Percentiles rank a stretch among this genome's conserved stretches.
Conservation (phyloP, 2,329 filamentous ascomycete species). For the Ophiostoma perfectum region DNA sequence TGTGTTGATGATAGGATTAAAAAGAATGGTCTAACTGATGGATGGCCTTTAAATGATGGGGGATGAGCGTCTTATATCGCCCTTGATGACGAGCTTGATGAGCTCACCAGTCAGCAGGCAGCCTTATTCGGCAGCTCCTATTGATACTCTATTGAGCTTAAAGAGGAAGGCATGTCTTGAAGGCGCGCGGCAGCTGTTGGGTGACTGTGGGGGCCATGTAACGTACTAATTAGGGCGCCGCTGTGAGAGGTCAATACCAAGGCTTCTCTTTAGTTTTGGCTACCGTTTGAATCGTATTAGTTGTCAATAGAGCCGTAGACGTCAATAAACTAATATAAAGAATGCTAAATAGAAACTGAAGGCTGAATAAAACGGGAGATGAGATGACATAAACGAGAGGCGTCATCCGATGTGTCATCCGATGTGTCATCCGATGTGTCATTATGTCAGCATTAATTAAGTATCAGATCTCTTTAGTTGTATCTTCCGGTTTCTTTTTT, state of each 20-base stretch:
- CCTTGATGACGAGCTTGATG: slow-evolving; percentile 8
- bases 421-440: not conserved
- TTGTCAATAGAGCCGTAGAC: not conserved
- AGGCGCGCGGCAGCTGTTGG: not conserved
- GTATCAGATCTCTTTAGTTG: not conserved
- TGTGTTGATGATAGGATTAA: not conserved
- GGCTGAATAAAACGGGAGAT: slow-evolving; percentile 6
- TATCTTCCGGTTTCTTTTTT: not conserved
- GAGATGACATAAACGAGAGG: not conserved
- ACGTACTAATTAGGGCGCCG: not conserved
- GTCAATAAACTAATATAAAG: not conserved
- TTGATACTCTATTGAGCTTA: not conserved
- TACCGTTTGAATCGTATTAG: too few relatives aligned
- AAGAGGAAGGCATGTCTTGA: not conserved
- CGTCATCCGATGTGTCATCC: slow-evolving; percentile 4
- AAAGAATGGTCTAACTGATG: not conserved
- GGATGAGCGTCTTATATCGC: not conserved
- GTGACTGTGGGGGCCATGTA: not conserved
- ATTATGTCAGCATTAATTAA: not conserved
- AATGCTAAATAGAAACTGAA: not conserved
- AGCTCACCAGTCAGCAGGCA: not conserved
- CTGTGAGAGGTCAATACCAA: not conserved
- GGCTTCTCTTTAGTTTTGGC: not conserved
- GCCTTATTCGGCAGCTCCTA: not conserved
- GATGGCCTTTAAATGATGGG: not conserved